Evolutionary conservation across 2,329 filamentous ascomycete species (phyloP).

Genomic region (Trichoderma citrinoviride): DNA sequence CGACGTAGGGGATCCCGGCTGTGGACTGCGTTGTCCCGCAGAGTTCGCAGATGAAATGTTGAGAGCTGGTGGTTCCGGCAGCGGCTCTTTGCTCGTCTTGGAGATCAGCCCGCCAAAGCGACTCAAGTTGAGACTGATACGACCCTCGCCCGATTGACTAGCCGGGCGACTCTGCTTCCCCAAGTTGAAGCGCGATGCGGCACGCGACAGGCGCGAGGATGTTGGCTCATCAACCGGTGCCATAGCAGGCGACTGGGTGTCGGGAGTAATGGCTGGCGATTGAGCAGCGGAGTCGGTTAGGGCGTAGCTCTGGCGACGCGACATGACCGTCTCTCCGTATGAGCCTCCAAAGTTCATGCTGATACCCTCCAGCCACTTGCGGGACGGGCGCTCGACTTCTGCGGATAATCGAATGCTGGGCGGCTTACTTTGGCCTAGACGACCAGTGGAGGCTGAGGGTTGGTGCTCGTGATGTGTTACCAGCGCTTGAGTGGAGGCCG

Average conservation of each 20-base stretch:
- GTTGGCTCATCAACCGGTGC: constrained; percentile 54
- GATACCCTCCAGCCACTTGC: constrained; percentile 46
- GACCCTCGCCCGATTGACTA: constrained; percentile 58
- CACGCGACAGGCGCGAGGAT: constrained; percentile 54
- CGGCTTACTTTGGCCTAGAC: constrained; percentile 36
- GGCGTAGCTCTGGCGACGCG: constrained; percentile 51
- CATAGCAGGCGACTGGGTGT: constrained; percentile 37
- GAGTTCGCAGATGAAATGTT: constrained; percentile 31
- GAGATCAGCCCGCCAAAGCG: constrained; percentile 51
- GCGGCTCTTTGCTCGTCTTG: constrained; percentile 49
- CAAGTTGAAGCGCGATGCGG: constrained; percentile 54
- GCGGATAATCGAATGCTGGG: constrained; percentile 55
- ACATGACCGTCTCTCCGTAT: constrained; percentile 36
- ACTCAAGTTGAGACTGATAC: constrained; percentile 57
- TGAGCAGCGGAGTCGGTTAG: constrained; percentile 48
- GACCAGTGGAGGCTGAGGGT: constrained; percentile 26
- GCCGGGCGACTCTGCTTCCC: constrained; percentile 52
- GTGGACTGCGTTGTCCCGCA: constrained; percentile 28
- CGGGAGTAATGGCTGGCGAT: constrained; percentile 38
- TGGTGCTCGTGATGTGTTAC: constrained; percentile 29
- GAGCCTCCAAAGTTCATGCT: constrained; percentile 30
- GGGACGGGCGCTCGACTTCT: constrained; percentile 50
- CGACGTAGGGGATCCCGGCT: constrained; percentile 28
- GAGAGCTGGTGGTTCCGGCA: constrained; percentile 29
- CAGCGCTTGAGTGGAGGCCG: neutral